These are phyloP conservation scores for Trichoderma asperellum DNA, from an alignment of 2,329 filamentous ascomycete genomes.

Conservation along the genomic window DNA sequence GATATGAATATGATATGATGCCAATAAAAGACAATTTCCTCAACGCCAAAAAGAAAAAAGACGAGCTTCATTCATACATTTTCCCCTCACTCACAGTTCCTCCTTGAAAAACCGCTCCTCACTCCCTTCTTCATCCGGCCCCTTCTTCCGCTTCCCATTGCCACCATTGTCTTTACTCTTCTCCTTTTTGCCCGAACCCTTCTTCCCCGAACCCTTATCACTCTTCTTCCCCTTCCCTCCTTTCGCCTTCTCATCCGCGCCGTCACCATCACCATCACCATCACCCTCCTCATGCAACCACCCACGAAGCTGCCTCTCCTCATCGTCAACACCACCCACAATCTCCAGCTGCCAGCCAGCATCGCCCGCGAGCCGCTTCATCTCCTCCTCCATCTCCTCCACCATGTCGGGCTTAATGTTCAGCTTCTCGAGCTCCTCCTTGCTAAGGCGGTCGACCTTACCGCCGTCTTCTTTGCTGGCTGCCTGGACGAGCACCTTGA, in stretches of 20 bases:
- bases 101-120: conserved; percentile 25
- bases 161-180: neutral
- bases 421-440: conserved; percentile 69
- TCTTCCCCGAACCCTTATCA: neutral
- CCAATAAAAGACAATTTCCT: neutral
- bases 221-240: conserved; percentile 9
- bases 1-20: neutral
- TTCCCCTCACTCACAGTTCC: neutral
- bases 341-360: conserved; percentile 81
- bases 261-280: neutral
- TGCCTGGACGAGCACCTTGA: conserved; percentile 52
- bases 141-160: neutral
- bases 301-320: conserved; percentile 66
- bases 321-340: conserved; percentile 66
- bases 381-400: conserved; percentile 68
- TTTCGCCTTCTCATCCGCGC: conserved; percentile 28
- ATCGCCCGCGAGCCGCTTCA: conserved; percentile 70
- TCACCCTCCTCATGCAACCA: conserved; percentile 60
- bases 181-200: neutral
- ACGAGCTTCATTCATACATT: neutral
- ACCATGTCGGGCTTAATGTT: conserved; percentile 69
- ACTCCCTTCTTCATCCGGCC: conserved; percentile 14
- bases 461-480: conserved; percentile 62
- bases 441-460: conserved; percentile 61
- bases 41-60: conserved; percentile 5